Percentiles rank a stretch among this genome's conserved stretches.
phyloP scores from a whole-genome alignment of 1,284 basidiomycete genomes.

The Cryptococcus sp. region DNA sequence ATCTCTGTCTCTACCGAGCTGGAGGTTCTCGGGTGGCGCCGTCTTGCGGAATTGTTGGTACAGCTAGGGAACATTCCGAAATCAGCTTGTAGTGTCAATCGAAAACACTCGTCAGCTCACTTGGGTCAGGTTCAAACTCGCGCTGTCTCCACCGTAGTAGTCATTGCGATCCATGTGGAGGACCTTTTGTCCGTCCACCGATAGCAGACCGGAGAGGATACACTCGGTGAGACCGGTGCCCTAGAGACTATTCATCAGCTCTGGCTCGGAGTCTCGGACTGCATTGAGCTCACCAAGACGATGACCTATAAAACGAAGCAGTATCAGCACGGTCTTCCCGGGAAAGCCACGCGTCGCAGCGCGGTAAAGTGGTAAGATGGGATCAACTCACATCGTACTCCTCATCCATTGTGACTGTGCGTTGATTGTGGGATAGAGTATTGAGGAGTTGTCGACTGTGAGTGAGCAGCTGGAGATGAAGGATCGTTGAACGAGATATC shows the following conservation, averaged over 20 bases:
- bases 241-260: conserved; percentile 17
- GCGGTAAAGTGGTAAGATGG: neutral
- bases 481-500: too few species aligned
- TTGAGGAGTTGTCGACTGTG: too few species aligned
- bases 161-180: conserved; percentile 99
- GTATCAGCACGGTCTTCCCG: neutral
- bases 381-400: conserved; percentile 53
- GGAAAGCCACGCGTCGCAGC: neutral
- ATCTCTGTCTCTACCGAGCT: conserved; percentile 87
- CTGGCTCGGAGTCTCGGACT: neutral
- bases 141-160: conserved; percentile 98
- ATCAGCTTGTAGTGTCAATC: neutral
- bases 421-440: too few species aligned
- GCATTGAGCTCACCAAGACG: conserved; percentile 60
- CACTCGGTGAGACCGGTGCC: conserved; percentile 98
- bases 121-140: conserved; percentile 96
- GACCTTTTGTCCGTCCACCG: conserved; percentile 99
- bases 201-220: conserved; percentile 92
- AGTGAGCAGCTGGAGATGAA: too few species aligned
- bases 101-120: conserved; percentile 52
- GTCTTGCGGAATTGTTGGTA: conserved; percentile 84
- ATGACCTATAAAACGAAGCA: conserved; percentile 64
- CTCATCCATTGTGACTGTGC: conserved; percentile 47
- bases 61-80: conserved; percentile 60
- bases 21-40: conserved; percentile 63